Evolutionary conservation across 805 yeast genomes (phyloP).

Genomic region (Myxozyma vanderwaltii): DNA sequence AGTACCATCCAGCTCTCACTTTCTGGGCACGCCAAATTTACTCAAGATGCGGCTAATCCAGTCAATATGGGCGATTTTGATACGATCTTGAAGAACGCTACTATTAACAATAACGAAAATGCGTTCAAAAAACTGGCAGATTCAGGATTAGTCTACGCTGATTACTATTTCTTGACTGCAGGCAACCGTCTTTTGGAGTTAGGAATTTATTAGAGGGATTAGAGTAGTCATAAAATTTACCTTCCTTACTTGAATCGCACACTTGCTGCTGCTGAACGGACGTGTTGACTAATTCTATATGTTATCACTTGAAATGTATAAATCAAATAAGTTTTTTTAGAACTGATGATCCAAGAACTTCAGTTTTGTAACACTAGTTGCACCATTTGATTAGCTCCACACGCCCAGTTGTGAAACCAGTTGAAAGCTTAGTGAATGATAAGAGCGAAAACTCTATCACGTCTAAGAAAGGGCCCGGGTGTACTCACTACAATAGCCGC

Average conservation of each 20-base stretch:
- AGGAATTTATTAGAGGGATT: constrained; percentile 27
- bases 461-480: constrained; percentile 4
- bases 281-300: too few species aligned
- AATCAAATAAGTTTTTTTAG: too few species aligned
- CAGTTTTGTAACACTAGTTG: too few species aligned
- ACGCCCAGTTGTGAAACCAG: too few species aligned
- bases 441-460: neutral
- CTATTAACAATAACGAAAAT: constrained; percentile 38
- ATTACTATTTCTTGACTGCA: constrained; percentile 40
- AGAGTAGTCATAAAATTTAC: too few species aligned
- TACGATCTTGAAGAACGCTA: constrained; percentile 38
- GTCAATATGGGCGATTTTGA: constrained; percentile 37
- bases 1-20: constrained; percentile 29
- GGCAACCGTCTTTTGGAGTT: constrained; percentile 41
- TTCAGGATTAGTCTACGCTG: constrained; percentile 43
- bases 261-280: too few species aligned
- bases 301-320: too few species aligned
- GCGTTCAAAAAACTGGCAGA: constrained; percentile 30
- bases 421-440: neutral
- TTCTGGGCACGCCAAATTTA: constrained; percentile 13
- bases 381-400: too few species aligned
- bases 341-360: too few species aligned
- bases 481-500: neutral
- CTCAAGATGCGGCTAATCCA: constrained; percentile 18
- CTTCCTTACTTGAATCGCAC: too few species aligned